These are phyloP conservation scores for Silybum marianum DNA, from an alignment of 129 eudicot genomes.

Conservation along the genomic window DNA sequence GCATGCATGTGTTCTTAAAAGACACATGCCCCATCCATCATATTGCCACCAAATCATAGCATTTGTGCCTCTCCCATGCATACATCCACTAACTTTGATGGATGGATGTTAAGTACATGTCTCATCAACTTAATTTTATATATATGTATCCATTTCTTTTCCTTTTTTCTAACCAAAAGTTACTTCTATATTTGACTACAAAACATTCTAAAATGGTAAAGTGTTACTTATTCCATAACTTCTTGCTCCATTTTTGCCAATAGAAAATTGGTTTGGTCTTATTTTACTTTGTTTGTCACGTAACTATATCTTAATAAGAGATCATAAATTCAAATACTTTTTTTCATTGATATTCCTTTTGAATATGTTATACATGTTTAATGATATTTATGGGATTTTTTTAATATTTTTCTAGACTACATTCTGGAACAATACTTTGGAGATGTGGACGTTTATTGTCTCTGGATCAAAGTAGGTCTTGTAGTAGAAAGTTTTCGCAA, in stretches of 20 bases:
- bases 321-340: not conserved
- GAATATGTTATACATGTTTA: not conserved
- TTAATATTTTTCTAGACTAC: constrained; percentile 33
- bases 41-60: constrained; percentile 12
- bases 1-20: constrained; percentile 24
- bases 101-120: constrained; percentile 11
- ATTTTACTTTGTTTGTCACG: not conserved
- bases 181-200: constrained; percentile 25
- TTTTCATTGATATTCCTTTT: constrained; percentile 7
- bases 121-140: constrained; percentile 16
- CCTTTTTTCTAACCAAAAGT: constrained; percentile 13
- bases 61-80: constrained; percentile 14
- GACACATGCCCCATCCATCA: constrained; percentile 22
- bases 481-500: constrained; percentile 70
- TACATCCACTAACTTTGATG: constrained; percentile 21
- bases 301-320: not conserved
- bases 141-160: not conserved
- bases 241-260: not conserved
- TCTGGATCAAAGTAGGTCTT: constrained; percentile 44
- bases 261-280: not conserved
- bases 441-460: constrained; percentile 57
- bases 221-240: not conserved
- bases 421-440: constrained; percentile 66
- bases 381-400: not conserved
- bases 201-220: constrained; percentile 9